These are phyloP conservation scores for Yamagishiella unicocca DNA, from an alignment of 139 green algal genomes.

Conservation along the genomic window DNA sequence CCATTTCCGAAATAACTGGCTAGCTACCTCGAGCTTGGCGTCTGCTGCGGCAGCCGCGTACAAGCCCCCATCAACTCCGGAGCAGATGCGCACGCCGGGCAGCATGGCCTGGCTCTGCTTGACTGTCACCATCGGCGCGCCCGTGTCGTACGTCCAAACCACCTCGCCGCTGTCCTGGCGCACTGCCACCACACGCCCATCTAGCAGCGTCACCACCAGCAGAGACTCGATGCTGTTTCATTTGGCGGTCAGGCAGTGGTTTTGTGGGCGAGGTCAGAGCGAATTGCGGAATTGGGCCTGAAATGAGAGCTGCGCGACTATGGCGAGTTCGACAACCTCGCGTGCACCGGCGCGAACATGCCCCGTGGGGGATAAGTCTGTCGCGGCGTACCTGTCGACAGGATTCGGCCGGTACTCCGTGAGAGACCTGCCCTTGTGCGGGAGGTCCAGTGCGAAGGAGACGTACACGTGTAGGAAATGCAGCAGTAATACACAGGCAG, in stretches of 20 bases:
- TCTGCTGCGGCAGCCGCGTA: conserved; percentile 65
- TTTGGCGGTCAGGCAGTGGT: not conserved
- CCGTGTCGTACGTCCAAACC: conserved; percentile 88
- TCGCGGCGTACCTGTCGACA: not conserved
- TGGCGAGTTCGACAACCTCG: too few species aligned
- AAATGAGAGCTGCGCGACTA: too few species aligned
- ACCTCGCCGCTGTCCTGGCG: conserved; percentile 71
- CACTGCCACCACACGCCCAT: conserved; percentile 85
- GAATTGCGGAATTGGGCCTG: too few species aligned
- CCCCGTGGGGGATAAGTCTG: too few species aligned
- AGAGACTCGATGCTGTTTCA: not conserved
- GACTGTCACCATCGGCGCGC: conserved; percentile 80
- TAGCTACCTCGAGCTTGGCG: conserved; percentile 62
- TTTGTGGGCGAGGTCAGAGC: too few species aligned
- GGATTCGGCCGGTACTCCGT: not conserved
- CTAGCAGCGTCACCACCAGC: conserved; percentile 85
- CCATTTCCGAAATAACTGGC: not conserved
- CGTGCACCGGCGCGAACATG: too few species aligned
- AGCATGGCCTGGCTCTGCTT: conserved; percentile 37
- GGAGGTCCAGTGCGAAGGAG: too few species aligned
- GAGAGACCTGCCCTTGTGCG: not conserved
- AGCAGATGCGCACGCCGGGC: conserved; percentile 79
- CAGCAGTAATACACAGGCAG: too few species aligned
- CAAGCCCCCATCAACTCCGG: conserved; percentile 89
- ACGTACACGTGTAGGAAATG: too few species aligned